phyloP scores from a whole-genome alignment of 208 protist species.

The Leishmania turanica region DNA sequence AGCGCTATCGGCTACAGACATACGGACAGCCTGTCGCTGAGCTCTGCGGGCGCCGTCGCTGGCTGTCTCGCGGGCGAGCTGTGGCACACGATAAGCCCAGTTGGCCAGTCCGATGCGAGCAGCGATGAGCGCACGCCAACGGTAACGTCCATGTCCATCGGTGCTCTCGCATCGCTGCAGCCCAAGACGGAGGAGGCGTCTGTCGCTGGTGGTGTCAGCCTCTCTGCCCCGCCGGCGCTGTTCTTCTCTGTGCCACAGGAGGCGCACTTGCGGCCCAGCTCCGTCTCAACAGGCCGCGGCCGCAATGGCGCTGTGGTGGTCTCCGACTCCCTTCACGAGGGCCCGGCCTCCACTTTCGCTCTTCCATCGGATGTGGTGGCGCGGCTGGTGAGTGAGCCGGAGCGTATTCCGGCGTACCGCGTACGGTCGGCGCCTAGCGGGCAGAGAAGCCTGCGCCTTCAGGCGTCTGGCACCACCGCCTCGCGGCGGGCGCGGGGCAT shows the following conservation, averaged over 20 bases:
- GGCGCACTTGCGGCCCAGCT: not conserved
- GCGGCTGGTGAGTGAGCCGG: not conserved
- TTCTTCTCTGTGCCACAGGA: slow-evolving; percentile 3
- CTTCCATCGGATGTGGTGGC: not conserved
- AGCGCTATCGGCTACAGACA: not conserved
- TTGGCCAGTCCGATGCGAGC: slow-evolving; percentile 4
- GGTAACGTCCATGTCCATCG: not conserved
- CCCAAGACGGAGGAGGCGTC: slow-evolving; percentile 5
- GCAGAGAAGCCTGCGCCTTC: slow-evolving; percentile 2
- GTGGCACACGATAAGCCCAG: slow-evolving; percentile 25
- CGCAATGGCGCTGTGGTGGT: not conserved
- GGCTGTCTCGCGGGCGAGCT: not conserved
- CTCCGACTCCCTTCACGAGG: not conserved
- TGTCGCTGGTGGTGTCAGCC: not conserved
- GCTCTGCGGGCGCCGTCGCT: slow-evolving; percentile 1
- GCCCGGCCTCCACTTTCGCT: not conserved
- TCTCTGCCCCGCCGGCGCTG: not conserved
- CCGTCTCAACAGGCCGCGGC: not conserved
- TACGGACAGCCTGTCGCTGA: slow-evolving; percentile 6
- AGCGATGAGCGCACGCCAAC: slow-evolving; percentile 2
- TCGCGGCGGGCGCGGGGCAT: slow-evolving; percentile 10
- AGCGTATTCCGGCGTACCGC: not conserved
- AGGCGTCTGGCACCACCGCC: not conserved
- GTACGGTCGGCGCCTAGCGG: slow-evolving; percentile 1
- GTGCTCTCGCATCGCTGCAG: not conserved